Evolutionary conservation across 192 early-diverging fungal species (phyloP), one percentile per base, ranked within the genome.

Genomic region (Backusella morwellensis): DNA sequence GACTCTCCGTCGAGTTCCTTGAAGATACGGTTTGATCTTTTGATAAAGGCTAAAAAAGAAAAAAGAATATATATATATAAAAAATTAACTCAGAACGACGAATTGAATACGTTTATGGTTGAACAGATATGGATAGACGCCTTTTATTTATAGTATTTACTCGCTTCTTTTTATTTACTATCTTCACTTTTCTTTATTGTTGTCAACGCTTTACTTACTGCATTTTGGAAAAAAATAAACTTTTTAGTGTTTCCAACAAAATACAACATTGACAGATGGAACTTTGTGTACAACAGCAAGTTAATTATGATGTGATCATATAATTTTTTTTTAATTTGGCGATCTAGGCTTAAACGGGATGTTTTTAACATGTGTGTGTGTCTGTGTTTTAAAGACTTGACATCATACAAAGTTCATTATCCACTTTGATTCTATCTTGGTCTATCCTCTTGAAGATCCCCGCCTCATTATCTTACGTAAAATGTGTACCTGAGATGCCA

Each of bases 311-410:
- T 11, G 14, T 44, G 42, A 44, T 14, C 42, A 14, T 14, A 44
- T 15, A 32, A 32, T 32, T 32, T 44, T 5, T 44, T 44, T 59
- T 59, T 59, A 23, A 5, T 54, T 26, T 94, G 52, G 1, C 15
- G 15, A 44, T 44, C 42, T 44, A 56, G 9, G 52, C 52, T 56
- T 56, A 56, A 56, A 56, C n/a, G 4, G n/a, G n/a, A 0, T 9
- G 52, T 9, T 9, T 56, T 56, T 21, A 56, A 9, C 52, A 17
- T 19, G 42, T 44, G 15, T 44, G 29, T 19, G 42, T 44, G 15
- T 44, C 42, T 44, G 42, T 44, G 42, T 44, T 44, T 40, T 23
- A 59, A 23, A 59, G 54, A 26, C 7, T 59, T 59, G n/a, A 59
- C 54, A 59, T 59, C n/a, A 59, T 50, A 50, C 47, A 12, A 59